phyloP scores from a whole-genome alignment of 2,329 filamentous ascomycete genomes.

The Trichophyton verrucosum region DNA sequence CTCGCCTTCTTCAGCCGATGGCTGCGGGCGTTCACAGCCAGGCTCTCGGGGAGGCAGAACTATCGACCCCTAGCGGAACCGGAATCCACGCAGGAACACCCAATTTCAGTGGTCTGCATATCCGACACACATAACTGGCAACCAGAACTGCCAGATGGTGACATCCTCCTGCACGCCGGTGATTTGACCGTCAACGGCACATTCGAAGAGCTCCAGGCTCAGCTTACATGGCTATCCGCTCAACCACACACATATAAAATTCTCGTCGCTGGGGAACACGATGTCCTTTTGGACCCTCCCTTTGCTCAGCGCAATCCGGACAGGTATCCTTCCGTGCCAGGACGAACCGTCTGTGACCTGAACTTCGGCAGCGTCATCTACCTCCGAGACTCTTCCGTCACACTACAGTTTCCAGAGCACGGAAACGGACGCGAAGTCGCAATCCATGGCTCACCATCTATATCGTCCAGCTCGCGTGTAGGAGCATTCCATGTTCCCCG shows the following conservation, averaged over 20 bases:
- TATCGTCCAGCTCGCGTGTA: not conserved
- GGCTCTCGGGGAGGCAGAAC: not conserved
- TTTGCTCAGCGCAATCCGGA: conserved; percentile 11
- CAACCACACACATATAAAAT: conserved; percentile 35
- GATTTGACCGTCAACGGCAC: conserved; percentile 39
- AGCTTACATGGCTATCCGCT: conserved; percentile 32
- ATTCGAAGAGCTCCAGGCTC: conserved; percentile 28
- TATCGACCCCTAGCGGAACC: not conserved
- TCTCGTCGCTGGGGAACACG: conserved; percentile 39
- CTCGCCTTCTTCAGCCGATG: conserved; percentile 1
- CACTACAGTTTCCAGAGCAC: conserved; percentile 8
- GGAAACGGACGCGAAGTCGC: not conserved
- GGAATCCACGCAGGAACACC: not conserved
- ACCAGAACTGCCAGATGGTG: conserved; percentile 29
- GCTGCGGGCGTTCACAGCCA: not conserved
- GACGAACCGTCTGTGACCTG: conserved; percentile 10
- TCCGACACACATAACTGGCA: conserved; percentile 36
- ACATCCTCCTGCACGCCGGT: conserved; percentile 39
- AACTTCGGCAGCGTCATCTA: conserved; percentile 16
- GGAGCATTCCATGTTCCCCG: conserved; percentile 18
- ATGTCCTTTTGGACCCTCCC: conserved; percentile 20
- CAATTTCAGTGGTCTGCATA: conserved; percentile 18
- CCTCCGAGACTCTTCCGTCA: conserved; percentile 13
- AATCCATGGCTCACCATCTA: conserved; percentile 1
- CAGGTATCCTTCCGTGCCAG: conserved; percentile 5